A percentile compares a stretch with the other conserved stretches of the same genome.
These are phyloP conservation scores for Parastagonospora avenae DNA, from an alignment of 2,329 filamentous ascomycete genomes.

Conservation along the genomic window DNA sequence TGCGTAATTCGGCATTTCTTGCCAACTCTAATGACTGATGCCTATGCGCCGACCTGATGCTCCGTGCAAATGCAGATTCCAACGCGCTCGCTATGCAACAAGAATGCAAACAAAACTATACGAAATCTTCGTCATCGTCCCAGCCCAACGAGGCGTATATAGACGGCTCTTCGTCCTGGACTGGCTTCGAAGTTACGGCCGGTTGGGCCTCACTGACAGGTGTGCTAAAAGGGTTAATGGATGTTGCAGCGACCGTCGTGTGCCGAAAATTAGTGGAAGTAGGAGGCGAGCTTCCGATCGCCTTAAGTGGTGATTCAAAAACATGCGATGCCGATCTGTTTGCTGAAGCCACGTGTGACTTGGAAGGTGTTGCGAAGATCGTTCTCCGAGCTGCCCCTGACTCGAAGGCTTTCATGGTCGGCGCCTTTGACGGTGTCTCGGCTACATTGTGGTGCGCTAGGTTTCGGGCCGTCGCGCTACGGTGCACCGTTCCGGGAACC, in stretches of 20 bases:
- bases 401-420: conserved; percentile 35
- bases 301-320: conserved; percentile 33
- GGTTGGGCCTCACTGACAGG: conserved; percentile 1
- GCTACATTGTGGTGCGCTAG: conserved; percentile 39
- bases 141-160: conserved; percentile 54
- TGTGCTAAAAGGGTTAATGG: conserved; percentile 16
- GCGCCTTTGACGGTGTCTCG: conserved; percentile 52
- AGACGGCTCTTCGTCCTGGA: conserved; percentile 22
- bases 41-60: conserved; percentile 20
- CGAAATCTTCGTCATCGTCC: conserved; percentile 50
- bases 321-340: conserved; percentile 11
- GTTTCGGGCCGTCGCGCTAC: conserved; percentile 35
- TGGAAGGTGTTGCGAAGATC: conserved; percentile 43
- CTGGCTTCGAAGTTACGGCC: conserved; percentile 12
- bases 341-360: conserved; percentile 14
- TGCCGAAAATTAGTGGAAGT: conserved; percentile 7
- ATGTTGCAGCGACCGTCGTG: conserved; percentile 23
- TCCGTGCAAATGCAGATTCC: conserved; percentile 19
- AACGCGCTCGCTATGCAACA: conserved; percentile 43
- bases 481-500: conserved; percentile 34
- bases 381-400: conserved; percentile 30
- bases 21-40: conserved; percentile 4
- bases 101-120: conserved; percentile 16
- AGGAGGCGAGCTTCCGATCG: conserved; percentile 15
- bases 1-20: neutral